phyloP scores from a whole-genome alignment of 1,139 yeast species.

The Hansenula sp. region DNA sequence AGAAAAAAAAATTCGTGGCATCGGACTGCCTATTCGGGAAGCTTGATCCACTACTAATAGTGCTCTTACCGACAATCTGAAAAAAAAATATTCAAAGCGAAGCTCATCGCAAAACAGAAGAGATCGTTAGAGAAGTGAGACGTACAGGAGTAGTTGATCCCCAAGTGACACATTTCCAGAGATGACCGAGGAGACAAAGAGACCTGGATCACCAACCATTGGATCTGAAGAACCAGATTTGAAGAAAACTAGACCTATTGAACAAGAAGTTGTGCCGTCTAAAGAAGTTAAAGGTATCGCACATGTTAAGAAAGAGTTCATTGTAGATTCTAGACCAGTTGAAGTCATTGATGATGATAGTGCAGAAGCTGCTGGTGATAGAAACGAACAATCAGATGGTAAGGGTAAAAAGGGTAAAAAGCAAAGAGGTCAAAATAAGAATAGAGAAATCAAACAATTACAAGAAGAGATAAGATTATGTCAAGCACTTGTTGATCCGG shows the following conservation, averaged over 20 bases:
- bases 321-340: constrained; percentile 28
- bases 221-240: neutral
- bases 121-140: neutral
- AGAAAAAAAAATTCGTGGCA: too few relatives aligned
- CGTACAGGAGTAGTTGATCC: too few relatives aligned
- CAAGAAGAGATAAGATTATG: constrained; percentile 69
- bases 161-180: neutral
- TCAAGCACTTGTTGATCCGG: constrained; percentile 52
- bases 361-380: constrained; percentile 30
- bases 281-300: constrained; percentile 49
- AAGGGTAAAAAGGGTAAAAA: constrained; percentile 47
- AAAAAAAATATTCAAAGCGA: too few relatives aligned
- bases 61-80: too few relatives aligned
- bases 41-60: too few relatives aligned
- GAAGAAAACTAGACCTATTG: constrained; percentile 4
- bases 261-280: neutral
- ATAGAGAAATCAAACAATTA: constrained; percentile 70
- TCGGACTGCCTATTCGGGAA: neutral
- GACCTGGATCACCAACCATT: constrained; percentile 15
- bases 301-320: constrained; percentile 57
- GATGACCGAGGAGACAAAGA: constrained; percentile 8
- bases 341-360: constrained; percentile 23
- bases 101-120: too few relatives aligned
- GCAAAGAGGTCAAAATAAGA: constrained; percentile 83
- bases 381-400: constrained; percentile 26